Percentiles rank a stretch among this genome's conserved stretches.
phyloP scores from a whole-genome alignment of 306 rosid species.

The Inga leiocalycina region DNA sequence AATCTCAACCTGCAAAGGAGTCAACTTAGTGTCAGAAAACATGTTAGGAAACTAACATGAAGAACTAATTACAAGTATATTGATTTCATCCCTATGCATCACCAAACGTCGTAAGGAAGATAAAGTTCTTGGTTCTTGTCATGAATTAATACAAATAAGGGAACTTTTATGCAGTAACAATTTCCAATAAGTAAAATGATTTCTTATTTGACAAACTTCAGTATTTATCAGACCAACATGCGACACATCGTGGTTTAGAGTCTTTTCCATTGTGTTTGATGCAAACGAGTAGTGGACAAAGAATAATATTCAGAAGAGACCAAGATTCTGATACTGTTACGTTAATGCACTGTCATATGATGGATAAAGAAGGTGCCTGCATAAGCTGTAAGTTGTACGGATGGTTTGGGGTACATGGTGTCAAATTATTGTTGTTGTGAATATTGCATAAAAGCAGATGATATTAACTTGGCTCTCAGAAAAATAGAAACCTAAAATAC shows the following conservation, averaged over 20 bases:
- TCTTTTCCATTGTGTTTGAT: background rate
- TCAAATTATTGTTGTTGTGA: background rate
- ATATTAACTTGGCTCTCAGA: background rate
- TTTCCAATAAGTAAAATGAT: background rate
- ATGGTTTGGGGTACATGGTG: background rate
- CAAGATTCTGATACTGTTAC: background rate
- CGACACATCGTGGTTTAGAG: background rate
- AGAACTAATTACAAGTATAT: background rate
- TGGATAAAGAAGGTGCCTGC: background rate
- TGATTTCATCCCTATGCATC: too few species aligned
- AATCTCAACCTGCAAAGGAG: constrained; percentile 73
- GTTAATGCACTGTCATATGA: background rate
- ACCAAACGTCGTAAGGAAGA: background rate
- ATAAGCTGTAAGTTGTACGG: too few species aligned
- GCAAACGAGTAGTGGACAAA: background rate
- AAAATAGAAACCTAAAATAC: background rate
- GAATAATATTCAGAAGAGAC: background rate
- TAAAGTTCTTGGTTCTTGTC: background rate
- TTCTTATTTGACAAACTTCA: background rate
- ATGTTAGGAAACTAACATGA: background rate
- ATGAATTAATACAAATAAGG: background rate
- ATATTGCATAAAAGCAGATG: background rate
- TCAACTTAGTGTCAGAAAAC: constrained; percentile 10
- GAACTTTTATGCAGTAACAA: background rate
- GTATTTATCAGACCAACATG: background rate